Base-by-base conservation (phyloP, 2,329 filamentous ascomycete genomes). In the Plenodomus tracheiphilus region DNA sequence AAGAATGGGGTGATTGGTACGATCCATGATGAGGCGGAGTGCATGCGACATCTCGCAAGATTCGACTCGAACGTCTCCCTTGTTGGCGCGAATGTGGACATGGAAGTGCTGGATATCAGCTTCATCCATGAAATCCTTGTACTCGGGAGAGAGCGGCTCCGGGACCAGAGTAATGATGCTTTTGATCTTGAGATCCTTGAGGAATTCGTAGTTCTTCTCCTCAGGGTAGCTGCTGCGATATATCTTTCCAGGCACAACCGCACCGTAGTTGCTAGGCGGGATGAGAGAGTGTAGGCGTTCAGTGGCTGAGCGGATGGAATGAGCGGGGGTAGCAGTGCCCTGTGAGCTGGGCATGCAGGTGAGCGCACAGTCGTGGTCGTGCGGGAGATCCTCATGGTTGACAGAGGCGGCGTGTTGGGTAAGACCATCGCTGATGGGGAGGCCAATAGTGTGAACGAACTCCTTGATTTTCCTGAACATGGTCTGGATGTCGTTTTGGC, bases 81-180 rank as follows among this genome's bases (percentile, higher is more conserved):
- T 96, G 58, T 95, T 96, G n/a, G 91, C 88, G 53, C 86, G 83
- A 78, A 97, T 88, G 58, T 86, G 82, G 64, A 96, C 87, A 36
- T 89, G 79, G 56, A 85, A 77, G 61, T 95, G 90, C 38, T 80
- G 80, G 64, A 96, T 93, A 53, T 79, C 79, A 58, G 87, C 84
- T 4, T 76, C 71, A 32, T 77, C 68, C 59, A 95, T 82, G 66
- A 94, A 96, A 2, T 69, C 59, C 25, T 68, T 56, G 59, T 83
- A 81, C 15, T 74, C 72, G n/a, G 74, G 65, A 2, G 79, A 74
- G 43, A 78, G 72, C 8, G 73, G 67, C 50, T 78, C 76, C 3
- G 76, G 74, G 28, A 83, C 80, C 32, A 84, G 70, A 13, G 78
- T 81, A 84, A 96, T 79, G 49, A 96, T 86, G 15, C 88, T 93